phyloP scores from a whole-genome alignment of 2,329 filamentous ascomycete genomes.

The Talaromyces sp. region DNA sequence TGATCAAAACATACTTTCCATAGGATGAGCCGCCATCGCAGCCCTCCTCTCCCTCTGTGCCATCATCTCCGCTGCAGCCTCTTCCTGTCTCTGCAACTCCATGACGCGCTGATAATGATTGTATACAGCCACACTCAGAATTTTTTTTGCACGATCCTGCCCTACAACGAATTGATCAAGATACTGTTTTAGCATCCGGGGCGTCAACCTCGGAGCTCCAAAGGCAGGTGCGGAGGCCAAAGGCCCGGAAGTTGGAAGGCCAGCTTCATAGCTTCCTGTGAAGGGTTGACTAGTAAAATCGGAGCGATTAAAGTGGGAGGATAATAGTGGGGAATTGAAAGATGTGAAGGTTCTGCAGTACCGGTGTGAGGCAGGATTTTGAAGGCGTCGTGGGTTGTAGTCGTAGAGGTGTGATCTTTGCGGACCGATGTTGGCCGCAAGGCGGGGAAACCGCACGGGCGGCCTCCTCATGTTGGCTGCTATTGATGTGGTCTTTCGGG shows the following conservation, averaged over 20 bases:
- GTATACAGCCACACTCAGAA: conserved; percentile 87
- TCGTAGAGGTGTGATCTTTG: neutral
- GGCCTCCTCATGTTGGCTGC: conserved; percentile 32
- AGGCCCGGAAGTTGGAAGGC: conserved; percentile 60
- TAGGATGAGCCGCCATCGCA: conserved; percentile 65
- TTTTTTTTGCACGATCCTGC: conserved; percentile 88
- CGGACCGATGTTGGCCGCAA: conserved; percentile 23
- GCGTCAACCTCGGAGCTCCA: conserved; percentile 58
- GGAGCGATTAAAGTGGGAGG: conserved; percentile 55
- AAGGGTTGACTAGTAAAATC: conserved; percentile 63
- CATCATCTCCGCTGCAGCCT: conserved; percentile 72
- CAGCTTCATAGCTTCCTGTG: conserved; percentile 62
- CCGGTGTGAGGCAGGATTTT: conserved; percentile 20
- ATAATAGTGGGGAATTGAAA: conserved; percentile 30
- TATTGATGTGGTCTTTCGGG: neutral
- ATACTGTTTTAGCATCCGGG: conserved; percentile 73
- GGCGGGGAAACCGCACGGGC: conserved; percentile 28
- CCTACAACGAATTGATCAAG: conserved; percentile 96
- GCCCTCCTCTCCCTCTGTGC: conserved; percentile 70
- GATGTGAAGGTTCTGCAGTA: conserved; percentile 12
- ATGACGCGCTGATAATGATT: conserved; percentile 93
- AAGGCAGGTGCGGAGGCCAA: conserved; percentile 57
- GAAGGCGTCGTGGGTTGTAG: conserved; percentile 23
- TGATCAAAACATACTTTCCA: conserved; percentile 62
- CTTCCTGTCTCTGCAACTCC: conserved; percentile 68